These are phyloP conservation scores for Theobroma grandiflorum DNA, from an alignment of 441 rosid species.

Conservation along the genomic window DNA sequence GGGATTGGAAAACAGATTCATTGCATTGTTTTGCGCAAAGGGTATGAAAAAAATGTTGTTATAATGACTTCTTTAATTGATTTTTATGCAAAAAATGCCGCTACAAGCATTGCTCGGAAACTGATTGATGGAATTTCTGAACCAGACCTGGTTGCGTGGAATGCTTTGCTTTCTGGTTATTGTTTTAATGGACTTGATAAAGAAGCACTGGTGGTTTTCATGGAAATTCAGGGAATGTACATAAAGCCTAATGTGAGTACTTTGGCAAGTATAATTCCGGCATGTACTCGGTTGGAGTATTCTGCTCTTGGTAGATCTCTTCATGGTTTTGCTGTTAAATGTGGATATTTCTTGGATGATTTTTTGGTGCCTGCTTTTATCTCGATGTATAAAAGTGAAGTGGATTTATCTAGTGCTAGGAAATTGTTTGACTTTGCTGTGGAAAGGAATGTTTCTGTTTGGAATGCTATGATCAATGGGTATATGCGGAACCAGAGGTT, in stretches of 20 bases:
- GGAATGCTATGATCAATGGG: slow-evolving; percentile 60
- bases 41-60: slow-evolving; percentile 46
- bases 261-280: slow-evolving; percentile 52
- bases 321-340: slow-evolving; percentile 54
- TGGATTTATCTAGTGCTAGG: slow-evolving; percentile 41
- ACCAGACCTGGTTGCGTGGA: slow-evolving; percentile 62
- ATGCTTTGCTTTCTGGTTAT: slow-evolving; percentile 58
- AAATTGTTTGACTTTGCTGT: slow-evolving; percentile 41
- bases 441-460: slow-evolving; percentile 42
- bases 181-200: slow-evolving; percentile 46
- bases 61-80: slow-evolving; percentile 46
- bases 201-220: slow-evolving; percentile 44
- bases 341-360: slow-evolving; percentile 40
- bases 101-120: slow-evolving; percentile 35
- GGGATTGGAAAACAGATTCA: slow-evolving; percentile 46
- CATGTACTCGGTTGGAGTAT: slow-evolving; percentile 44
- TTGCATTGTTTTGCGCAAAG: slow-evolving; percentile 51
- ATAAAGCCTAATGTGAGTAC: slow-evolving; percentile 57
- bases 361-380: slow-evolving; percentile 58
- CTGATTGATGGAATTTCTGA: slow-evolving; percentile 50
- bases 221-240: slow-evolving; percentile 31
- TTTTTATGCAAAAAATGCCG: slow-evolving; percentile 47
- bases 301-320: slow-evolving; percentile 43
- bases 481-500: slow-evolving; percentile 41
- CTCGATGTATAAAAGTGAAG: slow-evolving; percentile 50